Evolutionary conservation across 306 rosid species (phyloP).

Genomic region (Fragaria iinumae): DNA sequence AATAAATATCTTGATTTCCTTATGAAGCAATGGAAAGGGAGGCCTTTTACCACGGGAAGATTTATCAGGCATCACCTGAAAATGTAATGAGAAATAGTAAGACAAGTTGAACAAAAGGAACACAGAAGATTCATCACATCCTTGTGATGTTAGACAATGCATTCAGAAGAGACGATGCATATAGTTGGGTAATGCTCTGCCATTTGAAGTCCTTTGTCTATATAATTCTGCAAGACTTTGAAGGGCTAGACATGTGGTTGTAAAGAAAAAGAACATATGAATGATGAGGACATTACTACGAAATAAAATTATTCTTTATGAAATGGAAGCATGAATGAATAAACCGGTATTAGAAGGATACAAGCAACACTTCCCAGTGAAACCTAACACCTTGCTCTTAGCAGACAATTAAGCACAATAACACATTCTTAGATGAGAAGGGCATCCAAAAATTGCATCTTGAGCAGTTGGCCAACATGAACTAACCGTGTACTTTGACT

Average conservation of each 20-base stretch:
- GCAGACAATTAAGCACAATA: background rate
- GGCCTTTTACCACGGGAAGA: constrained; percentile 69
- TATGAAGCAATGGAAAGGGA: constrained; percentile 66
- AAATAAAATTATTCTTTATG: background rate
- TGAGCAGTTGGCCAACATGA: background rate
- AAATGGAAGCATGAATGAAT: background rate
- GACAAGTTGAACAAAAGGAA: constrained; percentile 28
- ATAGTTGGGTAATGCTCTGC: background rate
- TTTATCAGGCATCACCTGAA: constrained; percentile 88
- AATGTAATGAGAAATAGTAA: constrained; percentile 22
- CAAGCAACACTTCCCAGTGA: background rate
- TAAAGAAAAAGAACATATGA: background rate
- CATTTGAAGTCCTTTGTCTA: background rate
- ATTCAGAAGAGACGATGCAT: background rate
- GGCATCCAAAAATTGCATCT: constrained; percentile 1
- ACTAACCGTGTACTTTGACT: background rate
- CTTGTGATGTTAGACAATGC: background rate
- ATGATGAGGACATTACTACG: background rate
- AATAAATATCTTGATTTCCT: constrained; percentile 58
- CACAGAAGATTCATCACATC: constrained; percentile 5
- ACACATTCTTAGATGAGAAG: background rate
- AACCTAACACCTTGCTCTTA: background rate
- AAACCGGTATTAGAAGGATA: background rate
- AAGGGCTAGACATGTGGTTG: background rate
- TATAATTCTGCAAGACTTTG: background rate